Evolutionary conservation across 2,329 filamentous ascomycete species (phyloP), one percentile per base, ranked within the genome.

Genomic region (Pleurostoma richardsiae): DNA sequence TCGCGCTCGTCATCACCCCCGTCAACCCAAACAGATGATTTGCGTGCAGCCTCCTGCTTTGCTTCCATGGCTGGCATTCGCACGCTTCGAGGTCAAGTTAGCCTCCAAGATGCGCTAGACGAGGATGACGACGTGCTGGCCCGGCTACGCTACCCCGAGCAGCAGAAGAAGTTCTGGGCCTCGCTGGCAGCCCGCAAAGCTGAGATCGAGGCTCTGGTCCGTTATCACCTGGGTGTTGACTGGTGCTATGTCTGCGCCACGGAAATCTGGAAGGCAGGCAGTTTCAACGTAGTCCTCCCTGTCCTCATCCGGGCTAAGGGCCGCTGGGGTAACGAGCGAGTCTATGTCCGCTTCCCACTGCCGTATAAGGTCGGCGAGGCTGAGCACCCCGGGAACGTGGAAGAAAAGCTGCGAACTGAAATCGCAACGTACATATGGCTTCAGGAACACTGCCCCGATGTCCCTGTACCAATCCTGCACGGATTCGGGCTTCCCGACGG

Each of bases 401-500:
- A 66, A 41, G 60, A 64, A 46, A 66, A 66, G 50, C 41, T 65
- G 29, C 52, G 59, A 42, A 61, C 54, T 42, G 60, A 66, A 53
- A 59, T 60, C 6, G 61, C 56, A 49, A 56, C 54, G 30, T 65
- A 65, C 46, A 50, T 52, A 7, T 65, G 59, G 62, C 59, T 67
- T 43, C 56, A 63, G 46, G 45, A 62, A 31, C 26, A 56, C 40
- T 65, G 55, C 47, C 47, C 55, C 30, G 48, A 61, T 43, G 54
- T 63, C 41, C 56, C 49, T 11, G 60, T 63, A 43, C 60, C 58
- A 40, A 44, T 48, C 30, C 47, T 63, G 33, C 53, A 57, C 42
- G 54, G 51, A 40, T 62, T 63, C 50, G 57, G 58, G 28, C 54
- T 60, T 40, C 53, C 54, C 42, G 52, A 59, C 40, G 42, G 56